Conservation (phyloP, 202 grass and related monocot genomes). For the Bolboschoenoplectus hybrid region DNA sequence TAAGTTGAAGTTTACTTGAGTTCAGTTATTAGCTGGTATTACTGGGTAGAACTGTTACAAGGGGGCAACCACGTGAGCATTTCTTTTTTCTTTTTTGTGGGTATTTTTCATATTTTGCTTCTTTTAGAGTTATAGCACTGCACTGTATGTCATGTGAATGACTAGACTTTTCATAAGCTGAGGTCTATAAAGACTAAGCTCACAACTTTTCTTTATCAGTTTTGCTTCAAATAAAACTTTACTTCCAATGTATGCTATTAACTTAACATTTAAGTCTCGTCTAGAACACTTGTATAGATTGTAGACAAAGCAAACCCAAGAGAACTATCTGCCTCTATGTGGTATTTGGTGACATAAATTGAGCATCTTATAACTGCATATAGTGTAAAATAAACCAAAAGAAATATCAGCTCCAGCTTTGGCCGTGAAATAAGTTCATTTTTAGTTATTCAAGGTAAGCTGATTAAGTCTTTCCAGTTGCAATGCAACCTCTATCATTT, state of each 20-base stretch:
- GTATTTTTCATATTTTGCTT: neutral
- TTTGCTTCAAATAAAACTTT: neutral
- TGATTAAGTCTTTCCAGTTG: too few species aligned
- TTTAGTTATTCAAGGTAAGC: too few species aligned
- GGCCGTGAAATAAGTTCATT: neutral
- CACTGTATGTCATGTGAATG: neutral
- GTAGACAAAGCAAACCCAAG: neutral
- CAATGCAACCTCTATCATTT: neutral
- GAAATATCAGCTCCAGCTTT: neutral
- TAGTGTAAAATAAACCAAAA: neutral
- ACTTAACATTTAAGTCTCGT: neutral
- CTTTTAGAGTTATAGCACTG: neutral
- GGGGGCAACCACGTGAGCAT: neutral
- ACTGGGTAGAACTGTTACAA: neutral
- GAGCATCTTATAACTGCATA: neutral
- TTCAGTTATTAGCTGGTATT: neutral
- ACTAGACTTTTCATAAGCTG: neutral
- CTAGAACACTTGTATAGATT: neutral
- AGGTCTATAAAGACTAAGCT: neutral
- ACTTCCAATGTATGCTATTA: neutral
- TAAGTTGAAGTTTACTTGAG: neutral
- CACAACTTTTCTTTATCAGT: neutral
- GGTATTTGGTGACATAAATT: neutral
- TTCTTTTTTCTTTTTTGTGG: neutral
- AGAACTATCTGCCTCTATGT: neutral